Base-by-base conservation (phyloP, 345 rosid species). In the Punica granatum region DNA sequence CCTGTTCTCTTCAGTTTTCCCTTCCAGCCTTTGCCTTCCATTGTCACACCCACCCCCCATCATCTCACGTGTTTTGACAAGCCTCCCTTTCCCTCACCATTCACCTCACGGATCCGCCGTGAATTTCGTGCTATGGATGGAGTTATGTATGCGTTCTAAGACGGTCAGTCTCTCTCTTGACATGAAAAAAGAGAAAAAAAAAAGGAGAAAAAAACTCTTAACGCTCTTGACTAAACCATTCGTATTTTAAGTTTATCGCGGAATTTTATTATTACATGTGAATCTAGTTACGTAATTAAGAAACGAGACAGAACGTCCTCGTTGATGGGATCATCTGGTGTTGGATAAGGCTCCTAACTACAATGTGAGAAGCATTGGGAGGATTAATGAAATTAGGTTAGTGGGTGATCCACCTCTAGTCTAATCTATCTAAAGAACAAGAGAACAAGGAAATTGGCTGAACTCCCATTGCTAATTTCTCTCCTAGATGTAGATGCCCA, bases 381-480 rank as follows among this genome's bases (percentile, higher is more conserved):
- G 23, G 54, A 48, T 10, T 11, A 37, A 37, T 37, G 41, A 49
- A n/a, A 19, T 49, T 61, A 61, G 64, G 42, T 61, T 16, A 18
- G 64, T 33, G 64, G 64, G 64, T 61, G 30, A 37, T 61, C 64
- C 64, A 61, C 19, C 64, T 19, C 5, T 61, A 37, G 11, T 37
- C 41, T 37, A 5, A 37, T 4, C 41, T 19, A 32, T n/a, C 23
- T 23, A 33, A 61, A 7, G 9, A 31, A 19, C 39, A 60, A 60
- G 23, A 60, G 2, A 33, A 60, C 23, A 26, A 42, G 14, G 36
- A 43, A 65, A 39, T 23, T 39, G 32, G 53, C 35, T 19, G 23
- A 39, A 64, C 34, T 18, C 53, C 67, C 53, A 21, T 15, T 2
- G 3, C 41, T 30, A 41, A 65, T 26, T 30, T 15, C 36, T 32